Conservation (phyloP, 768 basidiomycete species). For the button mushroom (Agaricus bisporus) region DNA sequence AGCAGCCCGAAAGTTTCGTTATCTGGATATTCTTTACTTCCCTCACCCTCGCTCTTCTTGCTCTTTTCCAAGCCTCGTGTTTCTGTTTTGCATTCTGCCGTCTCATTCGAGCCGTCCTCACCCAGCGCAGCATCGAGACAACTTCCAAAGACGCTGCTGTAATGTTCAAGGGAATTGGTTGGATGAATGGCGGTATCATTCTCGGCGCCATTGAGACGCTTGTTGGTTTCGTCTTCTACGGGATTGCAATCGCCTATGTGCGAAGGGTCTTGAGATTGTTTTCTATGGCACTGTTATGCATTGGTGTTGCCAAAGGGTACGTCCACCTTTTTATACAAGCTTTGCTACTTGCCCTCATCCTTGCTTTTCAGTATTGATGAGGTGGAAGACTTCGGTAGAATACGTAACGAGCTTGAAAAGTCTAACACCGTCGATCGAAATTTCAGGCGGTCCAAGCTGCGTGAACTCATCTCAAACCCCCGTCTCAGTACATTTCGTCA, state of each 20-base stretch:
- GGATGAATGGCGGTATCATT: constrained; percentile 57
- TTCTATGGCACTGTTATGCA: constrained; percentile 46
- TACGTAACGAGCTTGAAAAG: constrained; percentile 30
- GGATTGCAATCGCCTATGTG: constrained; percentile 46
- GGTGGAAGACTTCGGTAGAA: constrained; percentile 45
- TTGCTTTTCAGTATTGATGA: constrained; percentile 37
- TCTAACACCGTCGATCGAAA: constrained; percentile 4
- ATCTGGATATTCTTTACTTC: constrained; percentile 55
- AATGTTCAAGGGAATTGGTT: constrained; percentile 55
- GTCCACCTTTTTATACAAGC: constrained; percentile 14
- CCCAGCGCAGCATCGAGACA: constrained; percentile 47
- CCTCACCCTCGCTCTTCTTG: constrained; percentile 54
- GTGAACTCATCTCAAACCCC: constrained; percentile 48
- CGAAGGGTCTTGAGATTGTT: constrained; percentile 55
- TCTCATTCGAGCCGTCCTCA: constrained; percentile 40
- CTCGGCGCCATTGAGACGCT: constrained; percentile 61
- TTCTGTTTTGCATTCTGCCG: constrained; percentile 59
- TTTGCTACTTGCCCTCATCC: background rate
- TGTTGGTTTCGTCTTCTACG: constrained; percentile 51
- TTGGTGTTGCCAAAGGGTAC: constrained; percentile 67
- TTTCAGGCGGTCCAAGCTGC: constrained; percentile 33
- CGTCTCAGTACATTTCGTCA: constrained; percentile 48
- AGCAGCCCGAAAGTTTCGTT: constrained; percentile 21
- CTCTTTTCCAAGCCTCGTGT: constrained; percentile 48
- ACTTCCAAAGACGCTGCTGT: constrained; percentile 37